phyloP scores from a whole-genome alignment of 306 rosid genomes.

The Cyclanthera cordifolia region DNA sequence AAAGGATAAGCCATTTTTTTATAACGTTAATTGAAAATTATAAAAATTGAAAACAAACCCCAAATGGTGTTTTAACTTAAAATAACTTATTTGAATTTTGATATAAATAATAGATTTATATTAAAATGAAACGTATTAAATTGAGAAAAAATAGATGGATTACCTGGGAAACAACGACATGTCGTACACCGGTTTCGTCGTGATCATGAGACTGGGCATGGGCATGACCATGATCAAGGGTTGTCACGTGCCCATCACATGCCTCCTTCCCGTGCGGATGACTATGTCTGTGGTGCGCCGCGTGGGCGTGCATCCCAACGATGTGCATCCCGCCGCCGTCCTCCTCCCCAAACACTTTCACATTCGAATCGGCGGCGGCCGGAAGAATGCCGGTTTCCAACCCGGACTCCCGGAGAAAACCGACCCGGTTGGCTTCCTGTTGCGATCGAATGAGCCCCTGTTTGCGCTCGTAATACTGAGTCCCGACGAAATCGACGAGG shows the following conservation, averaged over 20 bases:
- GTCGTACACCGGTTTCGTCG: slow-evolving; percentile 48
- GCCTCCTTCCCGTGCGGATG: slow-evolving; percentile 58
- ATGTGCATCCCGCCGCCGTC: slow-evolving; percentile 93
- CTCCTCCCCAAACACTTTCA: slow-evolving; percentile 73
- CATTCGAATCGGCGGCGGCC: slow-evolving; percentile 19
- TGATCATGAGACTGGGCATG: slow-evolving; percentile 15
- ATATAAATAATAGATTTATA: too few species aligned
- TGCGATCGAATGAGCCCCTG: slow-evolving; percentile 32
- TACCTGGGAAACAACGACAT: slow-evolving; percentile 94
- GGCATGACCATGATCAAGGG: slow-evolving; percentile 1
- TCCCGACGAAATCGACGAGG: slow-evolving; percentile 73
- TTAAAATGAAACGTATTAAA: too few species aligned
- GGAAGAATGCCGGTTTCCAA: slow-evolving; percentile 22
- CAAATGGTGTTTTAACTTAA: too few species aligned
- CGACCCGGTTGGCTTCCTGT: slow-evolving; percentile 34
- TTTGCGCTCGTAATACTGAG: slow-evolving; percentile 77
- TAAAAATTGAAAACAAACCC: too few species aligned
- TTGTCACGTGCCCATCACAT: slow-evolving; percentile 36
- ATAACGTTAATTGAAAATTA: too few species aligned
- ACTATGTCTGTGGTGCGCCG: slow-evolving; percentile 69
- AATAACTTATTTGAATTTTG: too few species aligned
- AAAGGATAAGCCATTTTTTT: too few species aligned
- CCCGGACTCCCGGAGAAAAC: slow-evolving; percentile 26
- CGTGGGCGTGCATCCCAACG: slow-evolving; percentile 94
- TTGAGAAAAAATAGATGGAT: neutral